Evolutionary conservation across 495 filamentous ascomycete genomes (phyloP).

Genomic region (Chlorociboria aeruginascens): DNA sequence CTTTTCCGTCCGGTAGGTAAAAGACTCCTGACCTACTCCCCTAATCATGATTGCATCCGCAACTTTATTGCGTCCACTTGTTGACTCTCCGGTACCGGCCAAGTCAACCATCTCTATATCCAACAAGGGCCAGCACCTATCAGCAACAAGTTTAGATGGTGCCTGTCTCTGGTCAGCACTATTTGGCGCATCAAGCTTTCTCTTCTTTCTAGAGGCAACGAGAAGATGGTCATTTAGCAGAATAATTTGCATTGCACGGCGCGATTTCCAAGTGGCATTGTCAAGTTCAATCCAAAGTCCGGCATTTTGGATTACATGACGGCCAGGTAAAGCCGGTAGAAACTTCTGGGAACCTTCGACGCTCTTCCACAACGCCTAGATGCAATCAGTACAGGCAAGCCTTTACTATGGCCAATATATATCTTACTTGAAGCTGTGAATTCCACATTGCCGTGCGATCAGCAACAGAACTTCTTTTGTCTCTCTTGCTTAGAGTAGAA

Average conservation of each 20-base stretch:
- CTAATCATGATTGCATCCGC: constrained; percentile 84
- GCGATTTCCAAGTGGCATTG: constrained; percentile 88
- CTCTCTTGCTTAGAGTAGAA: constrained; percentile 44
- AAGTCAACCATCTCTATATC: constrained; percentile 93
- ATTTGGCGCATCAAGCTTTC: constrained; percentile 58
- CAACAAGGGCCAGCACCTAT: constrained; percentile 86
- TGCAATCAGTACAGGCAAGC: constrained; percentile 1
- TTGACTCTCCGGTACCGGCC: constrained; percentile 45
- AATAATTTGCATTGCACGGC: constrained; percentile 75
- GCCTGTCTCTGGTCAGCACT: constrained; percentile 34
- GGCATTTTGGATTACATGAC: constrained; percentile 85
- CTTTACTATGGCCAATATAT: constrained; percentile 6
- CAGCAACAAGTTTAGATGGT: constrained; percentile 73
- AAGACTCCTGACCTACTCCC: constrained; percentile 74
- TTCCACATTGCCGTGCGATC: constrained; percentile 96
- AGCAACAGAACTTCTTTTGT: constrained; percentile 72
- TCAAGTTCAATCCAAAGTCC: constrained; percentile 91
- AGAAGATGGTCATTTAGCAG: constrained; percentile 92
- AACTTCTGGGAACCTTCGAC: constrained; percentile 97
- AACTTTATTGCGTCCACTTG: constrained; percentile 50
- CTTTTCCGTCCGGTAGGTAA: constrained; percentile 81
- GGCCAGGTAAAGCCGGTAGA: constrained; percentile 76
- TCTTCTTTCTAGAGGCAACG: constrained; percentile 82
- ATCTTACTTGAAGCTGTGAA: constrained; percentile 50
- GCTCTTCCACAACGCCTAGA: constrained; percentile 71